Evolutionary conservation across 306 rosid genomes (phyloP), one percentile per base, ranked within the genome.

Genomic region (Leucaena leucocephala): DNA sequence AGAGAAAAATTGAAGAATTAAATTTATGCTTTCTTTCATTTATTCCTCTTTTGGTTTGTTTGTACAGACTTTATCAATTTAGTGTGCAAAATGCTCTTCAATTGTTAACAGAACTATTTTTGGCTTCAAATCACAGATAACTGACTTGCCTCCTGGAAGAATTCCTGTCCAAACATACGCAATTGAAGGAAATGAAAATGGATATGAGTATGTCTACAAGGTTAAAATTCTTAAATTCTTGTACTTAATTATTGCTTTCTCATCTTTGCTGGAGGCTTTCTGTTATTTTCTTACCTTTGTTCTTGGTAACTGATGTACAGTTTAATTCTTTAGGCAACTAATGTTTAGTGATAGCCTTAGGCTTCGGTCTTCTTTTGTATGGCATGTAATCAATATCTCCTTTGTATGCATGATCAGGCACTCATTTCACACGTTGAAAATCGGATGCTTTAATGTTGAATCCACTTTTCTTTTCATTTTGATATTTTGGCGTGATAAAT

Each of bases 91-190:
- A 52, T 68, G 72, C 74, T 74, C 13, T 77, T 40, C 62, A 68
- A 68, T 58, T 71, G 68, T 34, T 82, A 76, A 77, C 58, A 59
- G 74, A 68, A 61, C 78, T 61, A 8, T 48, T 33, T 68, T 76
- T 72, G 74, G 75, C 73, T 74, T 76, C 52, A 21, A 72, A 61
- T 67, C 48, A 83, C 88, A 94, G 98, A 94, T 92, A 85, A 94
- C 95, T 5, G 98, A 88, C 86, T 87, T 92, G 68, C 98, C 97
- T 43, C 97, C 97, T 4, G 98, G 97, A 85, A 90, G 98, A 88
- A 77, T 85, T 82, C 97, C 98, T 49, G 95, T 94, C 62, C 85
- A 91, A 86, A 92, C 97, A 19, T 79, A 64, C 82, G 75, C 87
- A 78, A 70, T 91, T 75, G 95, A 91, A 81, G 98, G 97, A 77